Base-by-base conservation (phyloP, 257 asterid species). In the Jaltomata sinuosa region DNA sequence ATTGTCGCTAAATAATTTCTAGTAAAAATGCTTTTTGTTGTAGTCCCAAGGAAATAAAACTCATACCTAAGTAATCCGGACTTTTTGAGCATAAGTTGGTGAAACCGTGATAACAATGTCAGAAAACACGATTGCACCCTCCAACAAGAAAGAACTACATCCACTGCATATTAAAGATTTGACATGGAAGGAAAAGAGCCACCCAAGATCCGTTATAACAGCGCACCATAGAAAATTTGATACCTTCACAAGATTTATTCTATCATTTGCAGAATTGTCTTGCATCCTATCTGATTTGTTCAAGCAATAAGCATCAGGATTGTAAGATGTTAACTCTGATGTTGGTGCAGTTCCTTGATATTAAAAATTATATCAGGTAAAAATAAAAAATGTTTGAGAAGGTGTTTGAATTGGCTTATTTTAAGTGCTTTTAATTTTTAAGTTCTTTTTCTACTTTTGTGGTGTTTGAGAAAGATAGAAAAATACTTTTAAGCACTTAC, bases 331-430 rank as follows among this genome's bases (percentile, higher is more conserved):
- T 78, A 95, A 89, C 49, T 92, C 97, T 18, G 94, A 91, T 62
- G 97, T 95, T 72, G 92, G 90, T 64, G 98, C 96, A 83, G 90
- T 87, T 77, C 99, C 99, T 90, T 95, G 98, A 90, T 95, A 95
- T 91, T 94, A 97, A 94, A 96, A 93, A 92, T 96, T 96, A 89
- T 96, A 97, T 87, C 97, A 95, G 10, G 99, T 96, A 88, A 96
- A 96, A 89, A n/a, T n/a, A n/a, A n/a, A n/a, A n/a, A n/a, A n/a
- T n/a, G n/a, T n/a, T n/a, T n/a, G n/a, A n/a, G n/a, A n/a, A n/a
- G n/a, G n/a, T n/a, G n/a, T n/a, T n/a, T n/a, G n/a, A n/a, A n/a
- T n/a, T n/a, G n/a, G n/a, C n/a, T n/a, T n/a, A n/a, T n/a, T n/a
- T n/a, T n/a, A n/a, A n/a, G n/a, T n/a, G n/a, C n/a, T n/a, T n/a